Base-by-base conservation (phyloP, 1,284 basidiomycete genomes). In the Xerocomus alliaceus region DNA sequence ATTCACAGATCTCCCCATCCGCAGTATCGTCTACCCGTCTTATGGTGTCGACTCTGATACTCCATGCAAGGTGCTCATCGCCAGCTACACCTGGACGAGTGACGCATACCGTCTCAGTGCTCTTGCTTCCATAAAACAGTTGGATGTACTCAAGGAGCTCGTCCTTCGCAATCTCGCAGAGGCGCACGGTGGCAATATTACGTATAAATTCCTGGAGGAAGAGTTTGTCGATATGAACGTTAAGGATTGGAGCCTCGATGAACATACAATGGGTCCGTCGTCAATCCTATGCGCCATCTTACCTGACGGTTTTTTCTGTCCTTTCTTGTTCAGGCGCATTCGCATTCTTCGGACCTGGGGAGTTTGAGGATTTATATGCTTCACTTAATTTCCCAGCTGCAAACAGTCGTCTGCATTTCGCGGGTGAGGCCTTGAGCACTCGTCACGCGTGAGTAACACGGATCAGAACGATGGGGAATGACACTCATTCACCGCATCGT, bases 11-110 rank as follows among this genome's bases (percentile, higher is more conserved):
- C 70, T 78, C 4, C 74, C 77, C 4, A 72, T 78, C 31, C 71
- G 76, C 15, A 72, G 69, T 24, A 70, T 80, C 39, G 74, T 80
- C 6, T 80, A 77, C 53, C 80, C 80, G 0, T 80, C 78, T 11
- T 68, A 78, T 15, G 77, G 76, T 3, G 65, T 68, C 26, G 73
- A 70, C 44, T 57, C 65, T 4, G 35, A 56, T 12, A 66, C 65
- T 0, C 68, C 74, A 2, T 53, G 8, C 32, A 45, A 54, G 5
- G 24, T 45, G 42, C 31, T 54, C 18, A 54, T 54, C 7, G 31
- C 68, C 17, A 46, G 57, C n/a, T 68, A 66, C 28, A 24, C 11
- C 32, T 41, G 37, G 50, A 52, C 26, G 12, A 15, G 20, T 9
- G 50, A 41, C 18, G 37, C 50, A 5, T 8, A 31, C 37, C 37